Evolutionary conservation across 2,329 filamentous ascomycete genomes (phyloP).

Genomic region (Arthrobotrys sinensis): DNA sequence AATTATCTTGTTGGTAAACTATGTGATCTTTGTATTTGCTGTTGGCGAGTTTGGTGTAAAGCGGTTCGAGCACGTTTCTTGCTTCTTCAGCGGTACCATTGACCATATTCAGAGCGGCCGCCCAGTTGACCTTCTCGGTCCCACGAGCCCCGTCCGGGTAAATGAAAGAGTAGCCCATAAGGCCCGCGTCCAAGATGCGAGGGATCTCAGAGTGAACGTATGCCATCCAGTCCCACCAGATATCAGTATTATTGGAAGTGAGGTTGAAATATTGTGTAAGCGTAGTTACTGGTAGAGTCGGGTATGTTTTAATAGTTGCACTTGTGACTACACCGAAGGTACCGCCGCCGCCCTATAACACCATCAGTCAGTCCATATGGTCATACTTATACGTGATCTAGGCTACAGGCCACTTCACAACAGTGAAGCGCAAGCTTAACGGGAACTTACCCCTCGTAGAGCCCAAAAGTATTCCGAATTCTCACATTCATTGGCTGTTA

Average conservation of each 20-base stretch:
- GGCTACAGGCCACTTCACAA: not conserved
- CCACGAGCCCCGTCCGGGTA: slow-evolving; percentile 62
- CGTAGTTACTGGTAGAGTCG: slow-evolving; percentile 66
- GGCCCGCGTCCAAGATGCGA: slow-evolving; percentile 69
- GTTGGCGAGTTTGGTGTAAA: slow-evolving; percentile 14
- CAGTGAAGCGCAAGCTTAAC: too few species aligned
- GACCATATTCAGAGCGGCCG: slow-evolving; percentile 29
- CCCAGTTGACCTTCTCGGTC: slow-evolving; percentile 10
- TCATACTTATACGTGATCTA: not conserved
- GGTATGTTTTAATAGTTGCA: slow-evolving; percentile 69
- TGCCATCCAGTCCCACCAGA: slow-evolving; percentile 68
- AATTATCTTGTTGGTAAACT: slow-evolving; percentile 51
- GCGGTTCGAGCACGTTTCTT: slow-evolving; percentile 19
- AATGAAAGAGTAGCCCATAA: slow-evolving; percentile 67
- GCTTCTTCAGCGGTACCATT: slow-evolving; percentile 28
- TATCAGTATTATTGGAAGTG: slow-evolving; percentile 65
- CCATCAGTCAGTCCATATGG: not conserved
- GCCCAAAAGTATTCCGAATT: slow-evolving; percentile 71
- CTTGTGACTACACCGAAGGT: slow-evolving; percentile 69
- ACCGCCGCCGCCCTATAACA: slow-evolving; percentile 71
- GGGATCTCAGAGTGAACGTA: slow-evolving; percentile 69
- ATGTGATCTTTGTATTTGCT: slow-evolving; percentile 53
- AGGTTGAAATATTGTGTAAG: slow-evolving; percentile 65
- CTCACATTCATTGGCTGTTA: slow-evolving; percentile 66
- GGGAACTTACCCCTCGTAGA: slow-evolving; percentile 67